Percentiles rank a stretch among this genome's conserved stretches.
Evolutionary conservation across 208 protist genomes (phyloP).

Genomic region (Wallacemonas rigidus): DNA sequence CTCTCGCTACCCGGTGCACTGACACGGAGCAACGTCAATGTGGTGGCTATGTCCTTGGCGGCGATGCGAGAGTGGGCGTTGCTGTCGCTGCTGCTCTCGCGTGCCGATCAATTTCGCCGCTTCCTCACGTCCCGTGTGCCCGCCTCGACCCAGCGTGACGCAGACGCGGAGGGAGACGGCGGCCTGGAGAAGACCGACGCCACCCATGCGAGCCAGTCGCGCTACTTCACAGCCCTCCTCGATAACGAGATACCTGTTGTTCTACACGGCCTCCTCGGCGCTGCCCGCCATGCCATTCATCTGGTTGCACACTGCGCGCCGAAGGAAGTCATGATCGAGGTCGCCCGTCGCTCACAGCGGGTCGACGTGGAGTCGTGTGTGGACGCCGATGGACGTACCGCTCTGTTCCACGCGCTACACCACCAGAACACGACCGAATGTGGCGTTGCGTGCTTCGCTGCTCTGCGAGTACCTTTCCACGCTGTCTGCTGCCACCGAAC

Average conservation of each 20-base stretch:
- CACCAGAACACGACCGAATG: constrained; percentile 30
- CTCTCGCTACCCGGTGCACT: constrained; percentile 47
- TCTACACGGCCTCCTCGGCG: constrained; percentile 45
- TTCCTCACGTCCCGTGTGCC: constrained; percentile 8
- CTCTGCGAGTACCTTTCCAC: constrained; percentile 53
- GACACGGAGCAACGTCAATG: constrained; percentile 57
- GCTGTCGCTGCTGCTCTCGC: constrained; percentile 46
- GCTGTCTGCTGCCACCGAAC: constrained; percentile 44
- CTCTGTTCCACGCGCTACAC: constrained; percentile 64
- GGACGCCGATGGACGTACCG: constrained; percentile 60
- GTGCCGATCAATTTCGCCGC: constrained; percentile 26
- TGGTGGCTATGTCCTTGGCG: constrained; percentile 49
- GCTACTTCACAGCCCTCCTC: constrained; percentile 57
- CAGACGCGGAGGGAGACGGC: not conserved
- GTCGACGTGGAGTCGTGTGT: constrained; percentile 59
- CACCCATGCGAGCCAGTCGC: not conserved
- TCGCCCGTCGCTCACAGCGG: constrained; percentile 55
- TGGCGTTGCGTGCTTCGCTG: constrained; percentile 50
- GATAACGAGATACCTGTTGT: constrained; percentile 56
- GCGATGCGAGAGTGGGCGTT: constrained; percentile 53
- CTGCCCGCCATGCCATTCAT: constrained; percentile 72
- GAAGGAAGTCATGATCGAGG: constrained; percentile 49
- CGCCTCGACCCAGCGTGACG: not conserved
- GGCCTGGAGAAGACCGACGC: not conserved
- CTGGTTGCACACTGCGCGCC: constrained; percentile 43